phyloP scores from a whole-genome alignment of 192 early-diverging fungal species.

The Coemansia sp. region DNA sequence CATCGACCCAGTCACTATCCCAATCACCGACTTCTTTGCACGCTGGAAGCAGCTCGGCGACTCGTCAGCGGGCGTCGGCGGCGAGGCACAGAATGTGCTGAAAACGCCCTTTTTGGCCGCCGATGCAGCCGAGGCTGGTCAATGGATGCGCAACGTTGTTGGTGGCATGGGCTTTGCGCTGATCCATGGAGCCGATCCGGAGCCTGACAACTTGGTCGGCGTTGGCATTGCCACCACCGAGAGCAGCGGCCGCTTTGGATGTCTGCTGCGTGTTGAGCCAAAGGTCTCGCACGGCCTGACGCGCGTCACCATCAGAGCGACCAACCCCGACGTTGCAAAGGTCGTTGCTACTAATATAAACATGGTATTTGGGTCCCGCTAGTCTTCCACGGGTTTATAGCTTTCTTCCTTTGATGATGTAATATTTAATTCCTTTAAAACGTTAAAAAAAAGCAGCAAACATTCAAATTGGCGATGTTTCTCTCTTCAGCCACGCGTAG shows the following conservation, averaged over 20 bases:
- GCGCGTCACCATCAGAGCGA: slow-evolving; percentile 86
- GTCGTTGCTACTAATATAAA: slow-evolving; percentile 34
- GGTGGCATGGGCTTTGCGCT: slow-evolving; percentile 72
- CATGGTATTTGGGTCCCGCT: slow-evolving; percentile 41
- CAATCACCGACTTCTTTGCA: slow-evolving; percentile 77
- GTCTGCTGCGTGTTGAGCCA: slow-evolving; percentile 85
- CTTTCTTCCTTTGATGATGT: background rate
- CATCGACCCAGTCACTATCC: slow-evolving; percentile 75
- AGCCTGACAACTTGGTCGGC: slow-evolving; percentile 84
- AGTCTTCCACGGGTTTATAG: background rate
- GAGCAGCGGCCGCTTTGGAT: slow-evolving; percentile 81
- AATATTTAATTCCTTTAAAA: no score
- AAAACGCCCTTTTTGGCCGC: slow-evolving; percentile 32
- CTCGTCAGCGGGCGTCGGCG: slow-evolving; percentile 43
- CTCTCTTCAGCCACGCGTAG: slow-evolving; percentile 80
- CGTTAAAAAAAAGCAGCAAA: no score
- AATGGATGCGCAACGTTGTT: slow-evolving; percentile 60
- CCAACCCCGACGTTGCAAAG: slow-evolving; percentile 75
- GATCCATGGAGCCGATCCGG: slow-evolving; percentile 83
- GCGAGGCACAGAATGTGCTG: slow-evolving; percentile 69
- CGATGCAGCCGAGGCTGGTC: slow-evolving; percentile 45
- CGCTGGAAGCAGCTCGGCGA: slow-evolving; percentile 97
- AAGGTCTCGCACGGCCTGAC: slow-evolving; percentile 85
- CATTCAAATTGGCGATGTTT: slow-evolving; percentile 64
- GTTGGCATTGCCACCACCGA: slow-evolving; percentile 83